Conservation (phyloP, 2,329 filamentous ascomycete species). For the Aspergillus fischeri region DNA sequence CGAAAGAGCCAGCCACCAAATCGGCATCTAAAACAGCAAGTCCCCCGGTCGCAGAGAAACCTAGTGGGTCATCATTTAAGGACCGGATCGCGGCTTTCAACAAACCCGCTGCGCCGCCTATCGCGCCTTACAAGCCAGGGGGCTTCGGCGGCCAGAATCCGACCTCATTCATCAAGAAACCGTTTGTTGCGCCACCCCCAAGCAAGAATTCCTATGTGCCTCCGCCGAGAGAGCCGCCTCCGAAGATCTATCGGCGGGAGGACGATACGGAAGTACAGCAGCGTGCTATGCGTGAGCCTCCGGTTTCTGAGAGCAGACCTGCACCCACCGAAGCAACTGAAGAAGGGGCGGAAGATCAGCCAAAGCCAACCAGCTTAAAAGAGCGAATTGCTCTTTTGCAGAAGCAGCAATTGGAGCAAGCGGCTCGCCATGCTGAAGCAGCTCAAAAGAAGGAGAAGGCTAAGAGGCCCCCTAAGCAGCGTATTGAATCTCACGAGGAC, state of each 20-base stretch:
- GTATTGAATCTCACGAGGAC: constrained; percentile 43
- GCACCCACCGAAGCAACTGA: constrained; percentile 44
- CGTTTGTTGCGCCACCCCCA: constrained; percentile 91
- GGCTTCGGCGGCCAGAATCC: constrained; percentile 55
- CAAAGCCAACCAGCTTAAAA: constrained; percentile 89
- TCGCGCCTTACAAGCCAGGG: constrained; percentile 83
- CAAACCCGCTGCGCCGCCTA: constrained; percentile 75
- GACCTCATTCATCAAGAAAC: constrained; percentile 84
- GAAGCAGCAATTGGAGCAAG: constrained; percentile 88
- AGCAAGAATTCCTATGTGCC: constrained; percentile 89
- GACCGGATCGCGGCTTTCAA: constrained; percentile 98
- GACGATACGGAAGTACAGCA: constrained; percentile 63
- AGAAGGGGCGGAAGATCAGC: constrained; percentile 66
- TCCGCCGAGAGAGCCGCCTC: constrained; percentile 64
- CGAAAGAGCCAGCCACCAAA: constrained; percentile 39
- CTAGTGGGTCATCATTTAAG: constrained; percentile 72
- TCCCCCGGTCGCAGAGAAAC: constrained; percentile 65
- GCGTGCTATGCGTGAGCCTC: constrained; percentile 29
- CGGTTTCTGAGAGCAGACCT: constrained; percentile 30
- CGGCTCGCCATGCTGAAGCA: constrained; percentile 73
- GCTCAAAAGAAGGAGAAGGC: constrained; percentile 81
- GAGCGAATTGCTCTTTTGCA: constrained; percentile 92
- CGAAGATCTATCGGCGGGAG: constrained; percentile 78
- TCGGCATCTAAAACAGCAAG: constrained; percentile 59
- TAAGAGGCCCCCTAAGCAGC: constrained; percentile 69